Conservation (phyloP, 2,329 filamentous ascomycete species). For the Ophiocordyceps robertsii region DNA sequence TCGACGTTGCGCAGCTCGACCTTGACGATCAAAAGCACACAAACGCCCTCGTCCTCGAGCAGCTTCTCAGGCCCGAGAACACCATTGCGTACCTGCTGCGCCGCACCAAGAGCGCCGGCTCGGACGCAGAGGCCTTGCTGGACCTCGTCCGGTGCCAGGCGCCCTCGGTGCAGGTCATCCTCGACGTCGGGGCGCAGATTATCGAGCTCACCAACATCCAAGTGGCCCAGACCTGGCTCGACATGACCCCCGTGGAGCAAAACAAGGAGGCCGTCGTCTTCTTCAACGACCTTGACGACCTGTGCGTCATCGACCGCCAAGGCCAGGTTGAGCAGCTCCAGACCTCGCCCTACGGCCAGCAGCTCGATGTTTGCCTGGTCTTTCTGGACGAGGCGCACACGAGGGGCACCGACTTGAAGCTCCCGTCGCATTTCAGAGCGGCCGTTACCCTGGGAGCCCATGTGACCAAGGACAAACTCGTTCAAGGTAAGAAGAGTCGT, state of each 20-base stretch:
- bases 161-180: constrained; percentile 31
- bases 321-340: constrained; percentile 33
- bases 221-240: constrained; percentile 41
- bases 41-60: constrained; percentile 48
- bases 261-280: constrained; percentile 31
- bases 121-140: constrained; percentile 22
- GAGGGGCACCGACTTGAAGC: constrained; percentile 50
- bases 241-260: neutral
- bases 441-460: constrained; percentile 51
- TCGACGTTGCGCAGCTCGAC: constrained; percentile 39
- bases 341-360: constrained; percentile 41
- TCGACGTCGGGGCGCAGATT: constrained; percentile 60
- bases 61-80: constrained; percentile 41
- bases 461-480: constrained; percentile 53
- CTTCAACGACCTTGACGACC: constrained; percentile 38
- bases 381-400: constrained; percentile 61
- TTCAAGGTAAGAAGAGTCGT: constrained; percentile 58
- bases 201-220: constrained; percentile 45
- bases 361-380: constrained; percentile 45
- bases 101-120: neutral
- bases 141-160: constrained; percentile 18
- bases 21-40: constrained; percentile 41
- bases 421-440: constrained; percentile 44
- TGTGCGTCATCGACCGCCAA: constrained; percentile 35
- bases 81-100: neutral